Evolutionary conservation across 2,329 filamentous ascomycete species (phyloP), one percentile per base, ranked within the genome.

Genomic region (Aspergillus eucalypticola): DNA sequence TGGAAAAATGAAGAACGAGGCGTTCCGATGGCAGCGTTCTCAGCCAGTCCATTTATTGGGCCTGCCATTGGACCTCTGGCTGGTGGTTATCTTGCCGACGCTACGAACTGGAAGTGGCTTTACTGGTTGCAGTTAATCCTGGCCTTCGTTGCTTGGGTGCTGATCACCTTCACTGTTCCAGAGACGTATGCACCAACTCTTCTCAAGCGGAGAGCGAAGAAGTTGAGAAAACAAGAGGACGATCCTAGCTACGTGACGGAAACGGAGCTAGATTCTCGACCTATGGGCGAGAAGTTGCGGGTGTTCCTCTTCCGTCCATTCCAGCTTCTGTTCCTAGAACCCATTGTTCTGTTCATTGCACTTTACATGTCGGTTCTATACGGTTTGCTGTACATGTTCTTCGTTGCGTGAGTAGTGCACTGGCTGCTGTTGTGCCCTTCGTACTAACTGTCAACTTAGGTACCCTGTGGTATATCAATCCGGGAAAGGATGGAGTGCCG

Each of bases 81-180:
- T 6, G 92, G 92, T 65, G 92, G 91, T 10, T 96, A 87, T 72
- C 80, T 95, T 1, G 83, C 84, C 7, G 89, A 92, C 66, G 84
- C 84, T 0, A 77, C 81, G 0, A 88, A 88, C 39, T 95, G 91
- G 91, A 81, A 91, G 65, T 95, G 90, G 90, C 81, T 95, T 0
- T 95, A 95, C 79, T 94, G 90, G 89, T 85, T 96, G 67, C 91
- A 94, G 71, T 80, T 95, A 10, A 96, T 96, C 69, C 72, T 95
- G 11, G 81, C 89, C 25, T 87, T 82, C 13, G 72, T 88, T 52
- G 84, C 89, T 67, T 95, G 89, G 86, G 61, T 89, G 17, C 73
- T 94, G 61, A 92, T 95, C 75, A 89, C 88, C 29, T 93, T 96
- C 76, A 95, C 91, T n/a, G 88, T 96, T 0, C 91, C 91, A 1